phyloP scores from a whole-genome alignment of 805 yeast genomes.

The Ogataea paraovalis region DNA sequence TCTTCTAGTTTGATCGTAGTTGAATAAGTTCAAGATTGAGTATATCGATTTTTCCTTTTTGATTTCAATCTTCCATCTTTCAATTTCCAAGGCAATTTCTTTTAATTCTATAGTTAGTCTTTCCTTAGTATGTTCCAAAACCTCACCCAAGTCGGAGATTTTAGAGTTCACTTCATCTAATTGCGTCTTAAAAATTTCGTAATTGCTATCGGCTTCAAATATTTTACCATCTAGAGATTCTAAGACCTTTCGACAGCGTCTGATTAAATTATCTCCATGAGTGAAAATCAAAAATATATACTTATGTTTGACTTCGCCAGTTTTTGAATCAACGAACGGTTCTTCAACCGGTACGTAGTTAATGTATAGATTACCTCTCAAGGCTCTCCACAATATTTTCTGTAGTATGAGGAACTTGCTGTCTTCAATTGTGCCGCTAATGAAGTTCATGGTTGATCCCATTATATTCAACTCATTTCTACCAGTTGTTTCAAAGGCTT shows the following conservation, averaged over 20 bases:
- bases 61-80: slow-evolving; percentile 65
- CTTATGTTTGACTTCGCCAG: slow-evolving; percentile 55
- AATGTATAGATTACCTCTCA: slow-evolving; percentile 87
- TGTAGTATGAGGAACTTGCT: slow-evolving; percentile 67
- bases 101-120: slow-evolving; percentile 75
- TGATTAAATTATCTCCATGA: slow-evolving; percentile 73
- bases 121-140: slow-evolving; percentile 58
- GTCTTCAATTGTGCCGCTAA: slow-evolving; percentile 78
- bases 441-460: slow-evolving; percentile 42
- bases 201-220: slow-evolving; percentile 50
- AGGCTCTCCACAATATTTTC: slow-evolving; percentile 84
- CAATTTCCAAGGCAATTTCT: slow-evolving; percentile 70
- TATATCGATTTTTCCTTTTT: slow-evolving; percentile 83
- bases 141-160: slow-evolving; percentile 42
- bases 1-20: slow-evolving; percentile 77
- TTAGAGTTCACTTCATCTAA: slow-evolving; percentile 46
- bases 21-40: slow-evolving; percentile 71
- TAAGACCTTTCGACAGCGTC: slow-evolving; percentile 70
- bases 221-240: slow-evolving; percentile 86
- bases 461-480: slow-evolving; percentile 33
- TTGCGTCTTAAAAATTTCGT: slow-evolving; percentile 39
- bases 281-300: slow-evolving; percentile 86
- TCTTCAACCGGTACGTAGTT: slow-evolving; percentile 71
- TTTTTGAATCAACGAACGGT: slow-evolving; percentile 55
- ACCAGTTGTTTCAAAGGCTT: slow-evolving; percentile 18